Evolutionary conservation across 495 filamentous ascomycete genomes (phyloP), one percentile per base, ranked within the genome.

Genomic region (Letharia lupina): DNA sequence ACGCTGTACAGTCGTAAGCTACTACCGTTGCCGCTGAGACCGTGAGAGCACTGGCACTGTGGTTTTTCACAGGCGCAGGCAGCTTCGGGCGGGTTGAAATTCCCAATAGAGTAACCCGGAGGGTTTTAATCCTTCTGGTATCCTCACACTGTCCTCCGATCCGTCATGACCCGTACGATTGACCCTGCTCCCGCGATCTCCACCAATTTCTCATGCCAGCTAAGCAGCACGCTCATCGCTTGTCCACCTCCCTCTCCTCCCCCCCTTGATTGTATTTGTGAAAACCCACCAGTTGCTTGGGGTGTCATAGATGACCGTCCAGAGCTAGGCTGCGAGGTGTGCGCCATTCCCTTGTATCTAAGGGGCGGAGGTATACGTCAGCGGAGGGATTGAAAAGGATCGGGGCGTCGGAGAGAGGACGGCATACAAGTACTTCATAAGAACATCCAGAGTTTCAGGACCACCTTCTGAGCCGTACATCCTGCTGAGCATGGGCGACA

Each of bases 171-270:
- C 69, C 93, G 81, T 68, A 91, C 87, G 78, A 97, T 93, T 75
- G 88, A 87, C 23, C 92, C 93, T 70, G 89, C 81, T 47, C 93
- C 93, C 28, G 90, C 87, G 70, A 97, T 84, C 70, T 96, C 92
- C 3, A 96, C 91, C 57, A 95, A 79, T 82, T 95, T 96, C 82
- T 97, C 92, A 72, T 96, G 92, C 92, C 92, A 97, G 73, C 89
- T 95, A 69, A 97, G 77, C 72, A 97, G 73, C 56, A 97, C 92
- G 69, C 92, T 96, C 92, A 96, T 96, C 57, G 87, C 89, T 70
- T 90, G 85, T 59, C 91, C 90, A 69, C 89, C 88, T 65, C 88
- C 88, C 69, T 84, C 86, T 28, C 83, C 84, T 28, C 87, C 81
- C 50, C 87, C 84, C 48, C 91, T 80, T 18, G 78, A 78, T 63